Conservation (phyloP, 176 grass and related monocot genomes). For the Triticum turgidum region DNA sequence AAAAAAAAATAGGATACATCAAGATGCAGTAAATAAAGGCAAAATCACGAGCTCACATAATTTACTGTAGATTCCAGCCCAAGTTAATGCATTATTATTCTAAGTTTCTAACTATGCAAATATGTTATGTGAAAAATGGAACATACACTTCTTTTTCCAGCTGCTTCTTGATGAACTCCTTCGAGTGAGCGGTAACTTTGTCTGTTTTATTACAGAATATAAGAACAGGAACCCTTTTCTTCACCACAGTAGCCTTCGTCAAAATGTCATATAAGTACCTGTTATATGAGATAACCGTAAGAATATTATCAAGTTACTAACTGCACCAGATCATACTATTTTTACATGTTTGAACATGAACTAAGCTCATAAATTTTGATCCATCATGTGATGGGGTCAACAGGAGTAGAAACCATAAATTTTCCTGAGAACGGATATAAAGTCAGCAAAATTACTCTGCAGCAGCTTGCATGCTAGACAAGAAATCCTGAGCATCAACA, state of each 20-base stretch:
- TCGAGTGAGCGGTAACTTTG: slow-evolving; percentile 96
- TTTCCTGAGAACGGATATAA: background rate
- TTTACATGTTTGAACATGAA: background rate
- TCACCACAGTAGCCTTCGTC: slow-evolving; percentile 76
- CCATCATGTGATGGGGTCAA: background rate
- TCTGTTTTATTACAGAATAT: slow-evolving; percentile 96
- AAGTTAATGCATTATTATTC: background rate
- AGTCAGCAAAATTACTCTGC: slow-evolving; percentile 66
- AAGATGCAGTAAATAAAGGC: background rate
- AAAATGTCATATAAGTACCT: slow-evolving; percentile 97
- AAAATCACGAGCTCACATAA: background rate
- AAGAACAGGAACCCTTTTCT: slow-evolving; percentile 72
- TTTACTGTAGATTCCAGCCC: background rate
- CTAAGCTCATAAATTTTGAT: background rate
- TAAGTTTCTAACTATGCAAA: slow-evolving; percentile 2
- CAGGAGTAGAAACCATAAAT: background rate
- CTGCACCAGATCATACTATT: background rate
- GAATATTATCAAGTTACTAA: background rate
- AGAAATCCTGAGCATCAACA: slow-evolving; percentile 88
- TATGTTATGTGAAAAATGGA: background rate
- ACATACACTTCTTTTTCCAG: slow-evolving; percentile 96
- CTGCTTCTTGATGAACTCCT: slow-evolving; percentile 98
- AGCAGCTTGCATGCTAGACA: slow-evolving; percentile 76
- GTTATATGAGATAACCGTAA: background rate
- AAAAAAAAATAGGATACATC: background rate